Conservation (phyloP, 331 rosid genomes). For the Dryas integrifolia region DNA sequence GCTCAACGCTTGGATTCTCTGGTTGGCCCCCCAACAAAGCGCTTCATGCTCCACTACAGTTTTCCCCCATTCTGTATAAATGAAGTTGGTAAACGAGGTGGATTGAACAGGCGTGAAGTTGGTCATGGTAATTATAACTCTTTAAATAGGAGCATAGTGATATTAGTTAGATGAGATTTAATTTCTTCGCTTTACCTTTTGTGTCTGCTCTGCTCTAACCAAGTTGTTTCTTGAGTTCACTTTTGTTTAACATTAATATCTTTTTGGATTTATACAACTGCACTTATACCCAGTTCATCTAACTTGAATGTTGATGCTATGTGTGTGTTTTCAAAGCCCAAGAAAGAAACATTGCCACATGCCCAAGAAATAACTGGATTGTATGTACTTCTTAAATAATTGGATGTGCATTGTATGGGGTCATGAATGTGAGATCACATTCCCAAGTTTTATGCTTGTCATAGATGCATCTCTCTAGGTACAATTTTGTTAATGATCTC, state of each 20-base stretch:
- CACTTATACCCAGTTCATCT: background rate
- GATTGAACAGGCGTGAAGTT: conserved; percentile 95
- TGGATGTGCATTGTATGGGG: background rate
- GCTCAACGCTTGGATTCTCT: conserved; percentile 88
- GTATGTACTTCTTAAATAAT: background rate
- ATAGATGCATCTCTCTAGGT: too few relatives aligned
- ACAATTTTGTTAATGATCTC: too few relatives aligned
- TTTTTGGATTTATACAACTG: background rate
- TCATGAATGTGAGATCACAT: background rate
- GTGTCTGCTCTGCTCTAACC: background rate
- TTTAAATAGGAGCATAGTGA: background rate
- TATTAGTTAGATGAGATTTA: background rate
- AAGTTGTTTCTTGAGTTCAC: background rate
- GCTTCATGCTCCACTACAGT: conserved; percentile 97
- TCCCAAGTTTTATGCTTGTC: background rate
- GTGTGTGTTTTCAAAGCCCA: background rate
- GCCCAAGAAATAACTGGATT: background rate
- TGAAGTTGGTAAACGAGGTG: conserved; percentile 88
- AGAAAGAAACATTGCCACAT: background rate
- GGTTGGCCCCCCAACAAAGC: conserved; percentile 81
- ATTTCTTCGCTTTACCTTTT: background rate
- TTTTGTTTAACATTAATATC: background rate
- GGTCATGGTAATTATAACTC: conserved; percentile 77
- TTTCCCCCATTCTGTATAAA: conserved; percentile 92
- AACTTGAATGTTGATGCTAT: background rate